Evolutionary conservation across 106 monocot species (phyloP).

Genomic region (Iris macrosiphon): DNA sequence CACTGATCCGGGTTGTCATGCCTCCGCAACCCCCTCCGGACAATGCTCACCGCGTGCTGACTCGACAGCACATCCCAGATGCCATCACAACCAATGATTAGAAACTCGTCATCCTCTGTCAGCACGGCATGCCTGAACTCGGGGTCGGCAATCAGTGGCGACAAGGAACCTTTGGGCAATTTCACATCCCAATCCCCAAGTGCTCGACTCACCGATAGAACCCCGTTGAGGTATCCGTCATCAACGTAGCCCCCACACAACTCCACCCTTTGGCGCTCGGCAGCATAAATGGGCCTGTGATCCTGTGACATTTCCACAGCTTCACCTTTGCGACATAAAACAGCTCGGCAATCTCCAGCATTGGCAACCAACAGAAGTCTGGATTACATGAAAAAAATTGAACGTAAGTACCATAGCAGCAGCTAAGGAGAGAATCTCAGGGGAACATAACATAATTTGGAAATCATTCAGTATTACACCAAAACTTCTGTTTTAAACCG

Average conservation of each 20-base stretch:
- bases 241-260: slow-evolving; percentile 40
- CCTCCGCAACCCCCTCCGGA: slow-evolving; percentile 29
- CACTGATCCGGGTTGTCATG: slow-evolving; percentile 50
- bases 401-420: background rate
- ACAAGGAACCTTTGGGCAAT: slow-evolving; percentile 22
- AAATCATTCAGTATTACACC: no score
- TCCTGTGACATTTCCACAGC: slow-evolving; percentile 58
- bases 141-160: slow-evolving; percentile 51
- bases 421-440: background rate
- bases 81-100: slow-evolving; percentile 67
- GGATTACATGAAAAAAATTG: background rate
- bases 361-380: slow-evolving; percentile 58
- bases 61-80: slow-evolving; percentile 76
- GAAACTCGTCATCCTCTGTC: slow-evolving; percentile 65
- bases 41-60: slow-evolving; percentile 44
- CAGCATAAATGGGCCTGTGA: slow-evolving; percentile 31
- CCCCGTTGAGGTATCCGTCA: slow-evolving; percentile 63
- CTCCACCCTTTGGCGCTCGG: slow-evolving; percentile 35
- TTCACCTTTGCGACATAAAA: slow-evolving; percentile 43
- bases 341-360: slow-evolving; percentile 63
- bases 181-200: slow-evolving; percentile 71
- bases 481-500: no score
- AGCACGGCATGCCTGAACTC: slow-evolving; percentile 30
- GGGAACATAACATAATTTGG: no score
- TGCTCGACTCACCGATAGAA: slow-evolving; percentile 50